These are phyloP conservation scores for Iris pallida DNA, from an alignment of 116 monocot genomes.

Conservation along the genomic window DNA sequence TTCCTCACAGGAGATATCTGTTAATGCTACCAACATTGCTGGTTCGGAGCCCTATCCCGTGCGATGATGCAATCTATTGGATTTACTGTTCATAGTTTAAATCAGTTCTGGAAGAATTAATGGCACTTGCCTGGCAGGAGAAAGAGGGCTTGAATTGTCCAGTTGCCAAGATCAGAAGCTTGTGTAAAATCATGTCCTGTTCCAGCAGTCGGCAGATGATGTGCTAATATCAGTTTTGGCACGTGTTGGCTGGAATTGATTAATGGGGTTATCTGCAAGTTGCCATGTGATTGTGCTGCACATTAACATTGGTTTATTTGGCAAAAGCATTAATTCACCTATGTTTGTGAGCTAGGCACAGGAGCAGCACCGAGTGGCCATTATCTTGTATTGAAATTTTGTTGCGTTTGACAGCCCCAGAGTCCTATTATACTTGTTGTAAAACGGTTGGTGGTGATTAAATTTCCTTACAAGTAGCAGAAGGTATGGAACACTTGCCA, in stretches of 20 bases:
- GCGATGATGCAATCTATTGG: constrained; percentile 25
- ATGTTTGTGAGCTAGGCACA: constrained; percentile 1
- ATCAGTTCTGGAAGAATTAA: background rate
- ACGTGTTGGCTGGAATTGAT: too few relatives aligned
- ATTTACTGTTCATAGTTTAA: constrained; percentile 4
- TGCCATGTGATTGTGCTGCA: background rate
- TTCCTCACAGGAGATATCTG: constrained; percentile 12
- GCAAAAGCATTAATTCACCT: constrained; percentile 10
- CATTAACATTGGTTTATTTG: constrained; percentile 5
- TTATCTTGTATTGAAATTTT: constrained; percentile 4
- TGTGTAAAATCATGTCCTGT: background rate
- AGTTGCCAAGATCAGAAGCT: background rate
- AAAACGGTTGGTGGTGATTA: constrained; percentile 3
- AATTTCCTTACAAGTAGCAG: background rate
- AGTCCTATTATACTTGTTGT: background rate
- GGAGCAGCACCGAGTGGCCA: background rate
- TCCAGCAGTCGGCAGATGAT: background rate
- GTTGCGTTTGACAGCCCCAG: constrained; percentile 1
- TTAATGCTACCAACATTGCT: constrained; percentile 10
- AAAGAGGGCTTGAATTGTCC: background rate
- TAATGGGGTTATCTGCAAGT: constrained; percentile 2
- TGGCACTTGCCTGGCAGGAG: background rate
- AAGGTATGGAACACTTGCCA: background rate
- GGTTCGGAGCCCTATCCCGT: constrained; percentile 49
- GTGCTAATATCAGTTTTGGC: background rate